Evolutionary conservation across 2,329 filamentous ascomycete genomes (phyloP), one percentile per base, ranked within the genome.

Genomic region (Arthrocladium fulminans): DNA sequence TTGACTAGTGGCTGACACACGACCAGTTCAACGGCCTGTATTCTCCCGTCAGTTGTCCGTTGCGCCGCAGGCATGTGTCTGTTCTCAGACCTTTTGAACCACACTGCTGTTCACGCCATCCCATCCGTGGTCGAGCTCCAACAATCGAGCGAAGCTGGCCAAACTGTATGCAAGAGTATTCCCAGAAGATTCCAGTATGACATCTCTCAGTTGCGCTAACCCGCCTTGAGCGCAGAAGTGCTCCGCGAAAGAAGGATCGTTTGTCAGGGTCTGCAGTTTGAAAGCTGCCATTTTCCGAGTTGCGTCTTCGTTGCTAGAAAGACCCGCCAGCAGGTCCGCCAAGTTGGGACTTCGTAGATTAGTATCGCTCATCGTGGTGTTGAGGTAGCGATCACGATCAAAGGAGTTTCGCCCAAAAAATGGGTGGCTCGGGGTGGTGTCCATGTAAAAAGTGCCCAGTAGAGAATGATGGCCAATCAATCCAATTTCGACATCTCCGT

Each of bases 41-140:
- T 19, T 35, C 25, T 24, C 27, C 9, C 39, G 34, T 51, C 43
- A 45, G 50, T 45, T 24, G 42, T 29, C 23, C 19, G 48, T n/a
- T 51, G n/a, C 30, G 30, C 17, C 7, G 23, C 29, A 22, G 22
- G 10, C 27, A 23, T 13, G 23, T 24, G 39, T 17, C 41, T 7
- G 30, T 47, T 39, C 32, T 47, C 47, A 51, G 17, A 61, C 74
- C 63, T 80, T 73, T 63, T 78, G 73, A 50, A 84, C 70, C 50
- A 76, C 61, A 52, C 73, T 69, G 51, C 70, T 64, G 54, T 73
- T 71, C 44, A 76, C 69, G 54, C 67, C 71, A 55, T 97, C 89
- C 92, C 92, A 98, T 51, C 92, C 92, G 78, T 96, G 95, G 69
- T 97, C 92, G 32, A 97, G 85, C 69, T 98, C 92, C 53, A 98